Evolutionary conservation across 371 early-diverging fungal species (phyloP).

Genomic region (Rhizopus sp.): DNA sequence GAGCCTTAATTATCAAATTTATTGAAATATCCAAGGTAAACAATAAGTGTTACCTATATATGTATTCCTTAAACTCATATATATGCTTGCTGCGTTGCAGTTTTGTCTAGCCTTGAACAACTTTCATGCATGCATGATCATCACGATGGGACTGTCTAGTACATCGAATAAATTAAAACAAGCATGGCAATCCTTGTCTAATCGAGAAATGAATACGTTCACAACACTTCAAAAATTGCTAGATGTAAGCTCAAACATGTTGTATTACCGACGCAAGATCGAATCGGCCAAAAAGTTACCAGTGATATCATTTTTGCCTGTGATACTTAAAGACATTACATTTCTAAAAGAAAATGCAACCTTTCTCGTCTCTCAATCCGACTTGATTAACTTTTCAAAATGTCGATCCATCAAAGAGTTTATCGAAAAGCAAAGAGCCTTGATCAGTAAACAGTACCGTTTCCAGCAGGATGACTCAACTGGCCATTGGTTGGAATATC

Average conservation of each 20-base stretch:
- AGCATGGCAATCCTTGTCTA: conserved; percentile 33
- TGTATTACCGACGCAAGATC: conserved; percentile 40
- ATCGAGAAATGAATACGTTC: conserved; percentile 35
- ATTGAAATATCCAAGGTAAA: conserved; percentile 48
- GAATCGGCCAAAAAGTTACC: conserved; percentile 31
- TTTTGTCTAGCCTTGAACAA: conserved; percentile 46
- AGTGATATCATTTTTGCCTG: conserved; percentile 42
- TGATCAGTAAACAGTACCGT: conserved; percentile 31
- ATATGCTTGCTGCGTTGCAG: conserved; percentile 9
- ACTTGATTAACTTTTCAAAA: conserved; percentile 36
- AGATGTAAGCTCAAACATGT: conserved; percentile 49
- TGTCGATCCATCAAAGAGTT: conserved; percentile 28
- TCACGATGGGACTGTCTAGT: conserved; percentile 41
- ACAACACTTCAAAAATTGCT: conserved; percentile 30
- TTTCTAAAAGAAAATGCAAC: conserved; percentile 49
- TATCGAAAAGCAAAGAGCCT: conserved; percentile 16
- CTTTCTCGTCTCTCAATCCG: conserved; percentile 6
- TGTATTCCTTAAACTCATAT: background rate
- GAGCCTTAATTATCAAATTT: conserved; percentile 31
- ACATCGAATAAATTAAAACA: conserved; percentile 34
- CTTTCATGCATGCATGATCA: conserved; percentile 52
- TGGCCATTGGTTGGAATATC: conserved; percentile 19
- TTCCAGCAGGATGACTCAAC: conserved; percentile 29
- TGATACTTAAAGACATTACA: conserved; percentile 45
- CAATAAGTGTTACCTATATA: background rate